These are phyloP conservation scores for Beauveria varroae DNA, from an alignment of 2,329 filamentous ascomycete species.

Conservation along the genomic window DNA sequence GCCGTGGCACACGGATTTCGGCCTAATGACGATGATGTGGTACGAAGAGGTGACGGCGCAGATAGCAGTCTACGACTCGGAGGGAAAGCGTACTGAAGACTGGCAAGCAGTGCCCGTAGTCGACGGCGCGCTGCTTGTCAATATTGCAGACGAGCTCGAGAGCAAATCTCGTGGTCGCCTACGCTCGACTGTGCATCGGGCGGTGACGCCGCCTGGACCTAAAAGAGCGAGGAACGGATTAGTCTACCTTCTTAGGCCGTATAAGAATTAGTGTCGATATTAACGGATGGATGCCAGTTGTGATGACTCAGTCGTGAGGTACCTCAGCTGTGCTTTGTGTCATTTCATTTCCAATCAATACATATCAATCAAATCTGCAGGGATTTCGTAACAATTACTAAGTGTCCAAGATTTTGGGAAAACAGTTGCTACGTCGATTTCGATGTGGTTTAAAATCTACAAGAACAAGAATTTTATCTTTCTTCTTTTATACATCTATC, in stretches of 20 bases:
- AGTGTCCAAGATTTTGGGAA: too few relatives aligned
- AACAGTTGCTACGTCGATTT: too few relatives aligned
- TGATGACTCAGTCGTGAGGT: neutral
- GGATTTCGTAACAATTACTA: too few relatives aligned
- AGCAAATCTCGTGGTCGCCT: neutral
- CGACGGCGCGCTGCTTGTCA: conserved; percentile 1
- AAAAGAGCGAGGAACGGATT: neutral
- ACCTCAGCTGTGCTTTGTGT: neutral
- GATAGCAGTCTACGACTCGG: neutral
- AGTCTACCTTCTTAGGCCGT: conserved; percentile 6
- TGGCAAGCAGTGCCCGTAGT: neutral
- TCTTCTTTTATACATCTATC: too few relatives aligned
- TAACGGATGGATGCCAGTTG: neutral
- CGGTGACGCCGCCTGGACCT: neutral
- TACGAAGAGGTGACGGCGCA: neutral
- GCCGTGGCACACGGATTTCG: conserved; percentile 4
- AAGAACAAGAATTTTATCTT: too few relatives aligned
- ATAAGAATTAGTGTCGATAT: neutral
- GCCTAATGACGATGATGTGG: conserved; percentile 6
- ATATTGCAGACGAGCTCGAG: conserved; percentile 3
- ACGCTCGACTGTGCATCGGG: neutral
- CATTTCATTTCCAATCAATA: too few relatives aligned
- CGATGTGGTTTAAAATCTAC: too few relatives aligned
- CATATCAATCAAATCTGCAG: too few relatives aligned
- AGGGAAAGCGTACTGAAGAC: neutral